Evolutionary conservation across 108 stramenopile genomes (phyloP), one percentile per base, ranked within the genome.

Genomic region (Cyclotella choctawhatcheeana): DNA sequence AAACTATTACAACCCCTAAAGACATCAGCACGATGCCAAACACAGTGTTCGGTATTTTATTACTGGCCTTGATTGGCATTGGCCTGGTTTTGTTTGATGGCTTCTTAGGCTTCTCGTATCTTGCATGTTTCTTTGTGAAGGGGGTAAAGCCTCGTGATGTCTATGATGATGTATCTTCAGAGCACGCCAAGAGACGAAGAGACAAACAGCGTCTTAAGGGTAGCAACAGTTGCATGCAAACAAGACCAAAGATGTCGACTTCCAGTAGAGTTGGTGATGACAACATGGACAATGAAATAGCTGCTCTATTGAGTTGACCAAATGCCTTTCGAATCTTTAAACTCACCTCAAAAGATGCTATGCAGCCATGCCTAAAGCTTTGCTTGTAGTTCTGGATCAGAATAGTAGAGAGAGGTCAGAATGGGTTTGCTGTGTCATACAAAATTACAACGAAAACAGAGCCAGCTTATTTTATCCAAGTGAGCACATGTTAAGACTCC

Each of bases 21-120:
- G 48, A 70, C 35, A 82, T 85, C 8, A 92, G 94, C 6, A 82
- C 58, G 30, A 93, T 95, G 94, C 76, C 92, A 22, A 89, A 92
- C 59, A 80, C 85, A 21, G 52, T 44, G 0, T 58, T 89, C 4
- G 94, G 92, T 8, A 50, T 90, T 2, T 71, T 86, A 77, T 84
- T 95, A 67, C 69, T 95, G 18, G 65, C 70, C 25, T 63, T 92
- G 17, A 84, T 83, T 8, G 47, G 69, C 2, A 72, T 90, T 67
- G 94, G 90, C 0, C 35, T 95, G 37, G 40, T 89, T 58, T 66
- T 50, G 33, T 92, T 89, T 77, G 94, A 95, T 69, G 89, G 87
- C 0, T 95, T 92, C 44, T 61, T 95, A 40, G 94, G 94, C 61
- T 85, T 93, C 71, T 89, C 89, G 8, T 95, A 92, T 62, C 56